phyloP scores from a whole-genome alignment of 257 asterid genomes.

The Paulownia fortunei region DNA sequence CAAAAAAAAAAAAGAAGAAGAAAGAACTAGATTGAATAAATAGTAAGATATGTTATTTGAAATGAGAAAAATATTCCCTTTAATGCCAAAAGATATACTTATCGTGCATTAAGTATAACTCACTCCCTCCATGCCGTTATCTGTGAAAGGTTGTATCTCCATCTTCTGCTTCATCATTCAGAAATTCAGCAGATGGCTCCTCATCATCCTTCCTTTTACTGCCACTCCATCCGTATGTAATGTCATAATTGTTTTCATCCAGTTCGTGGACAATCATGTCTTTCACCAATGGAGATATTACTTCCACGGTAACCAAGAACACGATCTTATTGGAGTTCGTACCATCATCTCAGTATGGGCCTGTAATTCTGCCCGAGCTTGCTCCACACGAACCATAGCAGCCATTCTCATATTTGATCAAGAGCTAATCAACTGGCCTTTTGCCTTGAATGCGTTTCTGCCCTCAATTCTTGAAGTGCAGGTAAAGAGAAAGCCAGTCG shows the following conservation, averaged over 20 bases:
- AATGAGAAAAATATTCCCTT: no score
- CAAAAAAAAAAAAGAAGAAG: no score
- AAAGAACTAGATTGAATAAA: background rate
- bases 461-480: slow-evolving; percentile 19
- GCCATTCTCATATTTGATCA: slow-evolving; percentile 79
- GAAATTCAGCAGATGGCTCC: slow-evolving; percentile 94
- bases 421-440: slow-evolving; percentile 64
- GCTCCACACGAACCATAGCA: slow-evolving; percentile 71
- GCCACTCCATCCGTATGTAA: slow-evolving; percentile 82
- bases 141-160: slow-evolving; percentile 32
- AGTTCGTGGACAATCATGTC: no score
- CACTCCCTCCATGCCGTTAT: slow-evolving; percentile 25
- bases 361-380: slow-evolving; percentile 77
- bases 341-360: slow-evolving; percentile 86
- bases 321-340: slow-evolving; percentile 70
- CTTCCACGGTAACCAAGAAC: no score
- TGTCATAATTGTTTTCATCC: slow-evolving; percentile 37
- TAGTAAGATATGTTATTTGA: no score
- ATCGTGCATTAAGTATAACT: slow-evolving; percentile 19
- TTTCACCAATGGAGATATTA: no score
- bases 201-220: slow-evolving; percentile 77
- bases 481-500: no score
- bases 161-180: slow-evolving; percentile 75
- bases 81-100: background rate
- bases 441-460: slow-evolving; percentile 27